Conservation (phyloP, 441 rosid species). For the Erysimum pusillum region DNA sequence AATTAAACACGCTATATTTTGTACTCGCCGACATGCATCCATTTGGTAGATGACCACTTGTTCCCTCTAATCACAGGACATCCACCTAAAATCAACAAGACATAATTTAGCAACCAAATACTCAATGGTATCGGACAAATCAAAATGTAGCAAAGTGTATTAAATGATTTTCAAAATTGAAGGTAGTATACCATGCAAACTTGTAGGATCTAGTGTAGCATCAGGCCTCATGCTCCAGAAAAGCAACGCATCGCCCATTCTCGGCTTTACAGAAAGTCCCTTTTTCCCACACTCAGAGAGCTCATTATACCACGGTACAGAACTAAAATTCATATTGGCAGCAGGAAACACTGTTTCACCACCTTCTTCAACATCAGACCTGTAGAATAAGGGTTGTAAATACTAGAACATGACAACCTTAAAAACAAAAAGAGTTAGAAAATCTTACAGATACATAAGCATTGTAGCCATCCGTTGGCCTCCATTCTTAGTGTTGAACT, state of each 20-base stretch:
- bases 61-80: constrained; percentile 73
- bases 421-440: not conserved
- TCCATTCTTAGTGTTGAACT: constrained; percentile 81
- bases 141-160: not conserved
- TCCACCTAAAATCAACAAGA: constrained; percentile 54
- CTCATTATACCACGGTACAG: constrained; percentile 91
- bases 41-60: constrained; percentile 76
- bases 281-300: constrained; percentile 86
- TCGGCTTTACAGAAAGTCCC: constrained; percentile 90
- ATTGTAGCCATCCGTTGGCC: constrained; percentile 95
- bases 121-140: not conserved
- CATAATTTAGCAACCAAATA: constrained; percentile 21
- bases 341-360: constrained; percentile 95
- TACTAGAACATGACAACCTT: not conserved
- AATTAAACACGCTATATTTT: constrained; percentile 40
- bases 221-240: constrained; percentile 98
- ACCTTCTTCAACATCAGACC: constrained; percentile 99
- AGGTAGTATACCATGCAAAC: constrained; percentile 80
- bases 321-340: constrained; percentile 73
- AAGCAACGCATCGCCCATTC: constrained; percentile 91
- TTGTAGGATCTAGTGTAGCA: constrained; percentile 77
- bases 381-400: constrained; percentile 36
- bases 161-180: not conserved
- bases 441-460: constrained; percentile 94
- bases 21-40: constrained; percentile 66